These are phyloP conservation scores for Rhizoclosmatium sp. DNA, from an alignment of 192 early-diverging fungal species.

Conservation along the genomic window DNA sequence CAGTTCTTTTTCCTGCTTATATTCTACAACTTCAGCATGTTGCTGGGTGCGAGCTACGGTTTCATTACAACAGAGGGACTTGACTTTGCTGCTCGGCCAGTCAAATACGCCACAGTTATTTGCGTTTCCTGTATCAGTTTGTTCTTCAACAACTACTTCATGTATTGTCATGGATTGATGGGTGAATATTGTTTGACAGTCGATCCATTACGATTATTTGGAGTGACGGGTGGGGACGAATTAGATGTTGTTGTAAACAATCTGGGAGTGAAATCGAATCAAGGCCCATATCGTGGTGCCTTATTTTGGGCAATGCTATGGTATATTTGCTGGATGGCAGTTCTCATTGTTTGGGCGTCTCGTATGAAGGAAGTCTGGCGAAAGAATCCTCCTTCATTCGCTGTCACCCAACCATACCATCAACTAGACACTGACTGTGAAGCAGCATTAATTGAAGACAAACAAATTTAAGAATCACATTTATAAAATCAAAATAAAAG, in stretches of 20 bases:
- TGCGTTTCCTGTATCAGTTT: neutral
- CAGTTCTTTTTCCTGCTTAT: neutral
- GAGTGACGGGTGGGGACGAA: neutral
- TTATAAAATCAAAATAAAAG: neutral
- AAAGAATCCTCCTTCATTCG: conserved; percentile 14
- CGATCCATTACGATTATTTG: neutral
- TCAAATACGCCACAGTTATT: neutral
- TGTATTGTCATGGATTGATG: conserved; percentile 7
- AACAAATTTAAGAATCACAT: neutral
- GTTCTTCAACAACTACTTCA: conserved; percentile 23
- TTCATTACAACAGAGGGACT: neutral
- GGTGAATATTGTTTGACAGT: neutral
- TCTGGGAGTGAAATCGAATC: neutral
- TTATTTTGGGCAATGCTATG: conserved; percentile 9
- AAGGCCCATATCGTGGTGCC: neutral
- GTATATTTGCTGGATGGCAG: neutral
- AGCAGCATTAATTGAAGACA: neutral
- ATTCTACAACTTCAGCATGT: neutral
- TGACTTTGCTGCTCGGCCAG: neutral
- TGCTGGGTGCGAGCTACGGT: neutral
- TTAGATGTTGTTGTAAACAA: neutral
- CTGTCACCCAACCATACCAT: neutral
- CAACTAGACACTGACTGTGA: neutral
- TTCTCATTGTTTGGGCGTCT: neutral
- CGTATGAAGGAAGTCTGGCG: neutral